Base-by-base conservation (phyloP, 2,329 filamentous ascomycete genomes). In the Drechslera avenae region DNA sequence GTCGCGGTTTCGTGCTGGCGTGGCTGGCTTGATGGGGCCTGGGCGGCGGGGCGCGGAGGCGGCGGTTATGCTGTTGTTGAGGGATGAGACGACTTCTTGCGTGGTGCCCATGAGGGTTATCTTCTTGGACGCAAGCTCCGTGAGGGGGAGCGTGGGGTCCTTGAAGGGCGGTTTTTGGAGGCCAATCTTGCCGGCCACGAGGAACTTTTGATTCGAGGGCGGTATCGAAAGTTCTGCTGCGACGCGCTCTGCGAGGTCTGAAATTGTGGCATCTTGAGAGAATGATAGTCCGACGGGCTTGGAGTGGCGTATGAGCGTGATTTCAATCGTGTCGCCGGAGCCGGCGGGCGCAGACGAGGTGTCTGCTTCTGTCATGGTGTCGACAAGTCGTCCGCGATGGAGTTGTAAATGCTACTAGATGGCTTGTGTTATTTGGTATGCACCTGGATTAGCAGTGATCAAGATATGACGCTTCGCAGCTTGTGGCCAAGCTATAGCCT, bases 31-130 rank as follows among this genome's bases (percentile, higher is more conserved):
- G 68, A 74, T 71, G 63, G 61, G 75, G 44, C 63, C 71, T 46
- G 55, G 71, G 50, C 68, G 66, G 52, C 75, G 76, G 46, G 69
- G 75, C 3, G 74, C 66, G 19, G 69, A 65, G 6, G 76, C 68
- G 9, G 75, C 72, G 36, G 71, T 60, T 33, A 75, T 73, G 41
- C 71, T 69, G 12, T 67, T 64, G 33, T 78, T 75, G 37, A 83
- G 79, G 5, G 81, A 75, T 0, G 82, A 78, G n/a, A 88, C 76
- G 67, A 87, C 83, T n/a, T 79, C 76, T 13, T 78, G 77, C 0
- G 83, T 84, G 39, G 82, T 83, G 51, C 86, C 87, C 76, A 90
- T 80, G 23, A 90, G 80, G 2, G 80, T 85, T 54, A 89, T 80
- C 53, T 86, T 86, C 70, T 84, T 86, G 52, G 77, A 73, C 14